phyloP scores from a whole-genome alignment of 805 yeast species.

The Nakazawaea holstii region DNA sequence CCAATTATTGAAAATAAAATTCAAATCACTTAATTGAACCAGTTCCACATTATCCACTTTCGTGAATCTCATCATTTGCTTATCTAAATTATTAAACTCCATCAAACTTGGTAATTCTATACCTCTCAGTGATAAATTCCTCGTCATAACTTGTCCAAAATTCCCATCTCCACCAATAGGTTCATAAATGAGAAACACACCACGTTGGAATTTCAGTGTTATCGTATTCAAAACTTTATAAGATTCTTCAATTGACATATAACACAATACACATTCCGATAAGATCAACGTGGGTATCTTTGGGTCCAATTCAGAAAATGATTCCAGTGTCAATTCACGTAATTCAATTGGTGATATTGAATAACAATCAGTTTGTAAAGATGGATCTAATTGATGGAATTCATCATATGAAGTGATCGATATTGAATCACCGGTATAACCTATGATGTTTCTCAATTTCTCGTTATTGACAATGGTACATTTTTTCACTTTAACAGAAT shows the following conservation, averaged over 20 bases:
- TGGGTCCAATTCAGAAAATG: conserved; percentile 23
- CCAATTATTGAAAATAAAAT: conserved; percentile 37
- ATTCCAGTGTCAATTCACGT: conserved; percentile 25
- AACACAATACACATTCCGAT: conserved; percentile 76
- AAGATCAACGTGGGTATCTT: conserved; percentile 53
- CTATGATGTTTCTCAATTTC: conserved; percentile 24
- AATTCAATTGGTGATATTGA: conserved; percentile 54
- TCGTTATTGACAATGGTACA: conserved; percentile 33
- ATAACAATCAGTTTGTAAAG: conserved; percentile 36
- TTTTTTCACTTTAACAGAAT: conserved; percentile 45
- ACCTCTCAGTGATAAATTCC: conserved; percentile 56
- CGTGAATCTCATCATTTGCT: conserved; percentile 33
- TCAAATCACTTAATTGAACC: conserved; percentile 39
- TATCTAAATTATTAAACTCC: conserved; percentile 40
- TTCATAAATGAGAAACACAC: conserved; percentile 51
- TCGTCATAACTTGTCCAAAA: conserved; percentile 66
- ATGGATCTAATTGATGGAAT: conserved; percentile 22
- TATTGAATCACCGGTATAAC: conserved; percentile 15
- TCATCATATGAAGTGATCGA: conserved; percentile 14
- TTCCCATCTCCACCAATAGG: conserved; percentile 59
- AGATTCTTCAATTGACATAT: conserved; percentile 48
- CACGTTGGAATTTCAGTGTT: conserved; percentile 18
- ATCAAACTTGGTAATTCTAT: conserved; percentile 54
- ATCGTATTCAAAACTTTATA: conserved; percentile 39
- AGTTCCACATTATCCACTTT: conserved; percentile 13